Percentiles rank a stretch among this genome's conserved stretches.
Conservation (phyloP, 306 rosid species). For the Castanea crenata region DNA sequence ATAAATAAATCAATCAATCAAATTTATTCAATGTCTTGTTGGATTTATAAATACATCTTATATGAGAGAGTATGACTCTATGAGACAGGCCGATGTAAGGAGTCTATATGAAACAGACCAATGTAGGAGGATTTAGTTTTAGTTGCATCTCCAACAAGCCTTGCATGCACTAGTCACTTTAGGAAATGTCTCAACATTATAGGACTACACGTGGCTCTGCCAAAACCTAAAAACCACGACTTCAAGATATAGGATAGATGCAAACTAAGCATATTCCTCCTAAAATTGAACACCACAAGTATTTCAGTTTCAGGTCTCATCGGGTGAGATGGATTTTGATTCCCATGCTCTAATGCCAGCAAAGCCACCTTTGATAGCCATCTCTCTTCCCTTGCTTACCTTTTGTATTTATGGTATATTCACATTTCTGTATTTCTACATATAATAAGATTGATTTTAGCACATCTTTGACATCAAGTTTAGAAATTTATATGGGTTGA, state of each 20-base stretch:
- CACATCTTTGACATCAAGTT: neutral
- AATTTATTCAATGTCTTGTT: neutral
- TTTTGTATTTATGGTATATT: neutral
- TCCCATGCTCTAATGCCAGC: conserved; percentile 28
- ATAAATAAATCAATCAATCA: neutral
- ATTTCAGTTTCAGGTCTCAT: conserved; percentile 9
- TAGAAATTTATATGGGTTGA: neutral
- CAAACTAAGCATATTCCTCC: conserved; percentile 18
- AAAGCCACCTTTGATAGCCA: conserved; percentile 17
- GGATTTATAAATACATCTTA: neutral
- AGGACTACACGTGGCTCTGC: conserved; percentile 34
- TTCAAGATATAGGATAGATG: neutral
- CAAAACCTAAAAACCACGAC: conserved; percentile 19
- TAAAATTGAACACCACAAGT: conserved; percentile 23
- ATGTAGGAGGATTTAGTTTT: conserved; percentile 1
- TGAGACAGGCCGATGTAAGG: neutral
- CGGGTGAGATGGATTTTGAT: neutral
- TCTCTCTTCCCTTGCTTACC: conserved; percentile 14
- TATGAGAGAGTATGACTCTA: no score
- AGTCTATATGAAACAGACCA: neutral
- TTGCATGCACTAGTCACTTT: conserved; percentile 6
- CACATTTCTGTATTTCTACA: conserved; percentile 13
- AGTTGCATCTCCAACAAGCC: neutral
- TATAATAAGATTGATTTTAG: neutral
- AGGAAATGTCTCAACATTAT: conserved; percentile 29